phyloP scores from a whole-genome alignment of 2,329 filamentous ascomycete species.

The Triangularia setosa region DNA sequence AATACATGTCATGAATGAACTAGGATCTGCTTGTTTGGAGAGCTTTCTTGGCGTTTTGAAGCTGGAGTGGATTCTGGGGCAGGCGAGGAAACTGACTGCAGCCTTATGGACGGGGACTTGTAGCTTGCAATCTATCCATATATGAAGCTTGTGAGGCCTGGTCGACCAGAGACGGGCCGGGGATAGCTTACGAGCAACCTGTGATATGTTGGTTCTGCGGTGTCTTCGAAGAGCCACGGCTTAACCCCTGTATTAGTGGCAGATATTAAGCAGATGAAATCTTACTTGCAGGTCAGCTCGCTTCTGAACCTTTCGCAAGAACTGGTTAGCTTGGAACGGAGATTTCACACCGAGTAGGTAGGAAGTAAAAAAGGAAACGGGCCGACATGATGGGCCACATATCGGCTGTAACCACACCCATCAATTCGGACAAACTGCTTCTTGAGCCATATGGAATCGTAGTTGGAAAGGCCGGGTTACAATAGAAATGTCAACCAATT shows the following conservation, averaged over 20 bases:
- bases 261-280: background rate
- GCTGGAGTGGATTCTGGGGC: background rate
- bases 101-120: background rate
- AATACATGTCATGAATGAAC: background rate
- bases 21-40: background rate
- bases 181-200: too few species aligned
- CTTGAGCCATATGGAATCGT: too few species aligned
- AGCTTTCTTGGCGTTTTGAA: background rate
- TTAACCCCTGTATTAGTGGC: background rate
- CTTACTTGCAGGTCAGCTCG: background rate
- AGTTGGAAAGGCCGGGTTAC: too few species aligned
- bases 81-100: background rate
- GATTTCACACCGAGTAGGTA: background rate
- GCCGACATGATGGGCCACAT: background rate
- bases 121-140: background rate
- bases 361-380: background rate
- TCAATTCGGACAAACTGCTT: background rate
- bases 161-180: too few species aligned
- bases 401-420: background rate
- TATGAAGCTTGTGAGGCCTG: background rate
- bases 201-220: background rate
- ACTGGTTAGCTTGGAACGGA: background rate
- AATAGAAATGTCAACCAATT: background rate
- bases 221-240: too few species aligned
- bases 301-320: background rate